Percentiles rank a stretch among this genome's conserved stretches.
These are phyloP conservation scores for Albizia julibrissin DNA, from an alignment of 306 rosid genomes.

Conservation along the genomic window DNA sequence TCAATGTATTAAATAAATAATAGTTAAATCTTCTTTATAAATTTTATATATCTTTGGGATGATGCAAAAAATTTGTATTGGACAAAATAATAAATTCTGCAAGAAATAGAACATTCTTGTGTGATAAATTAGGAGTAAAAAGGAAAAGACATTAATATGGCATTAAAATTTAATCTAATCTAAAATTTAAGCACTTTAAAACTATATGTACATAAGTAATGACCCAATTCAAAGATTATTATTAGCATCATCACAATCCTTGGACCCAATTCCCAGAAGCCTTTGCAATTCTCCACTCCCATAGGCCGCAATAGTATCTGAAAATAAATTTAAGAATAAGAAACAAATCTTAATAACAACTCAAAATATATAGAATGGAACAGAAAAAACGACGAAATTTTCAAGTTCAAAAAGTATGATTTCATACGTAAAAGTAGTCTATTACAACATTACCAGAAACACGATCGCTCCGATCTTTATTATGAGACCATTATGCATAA, in stretches of 20 bases:
- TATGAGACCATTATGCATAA: no score
- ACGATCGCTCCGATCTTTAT: no score
- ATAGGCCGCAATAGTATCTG: conserved; percentile 73
- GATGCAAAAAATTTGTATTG: neutral
- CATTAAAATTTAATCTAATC: conserved; percentile 27
- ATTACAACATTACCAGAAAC: no score
- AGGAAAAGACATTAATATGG: neutral
- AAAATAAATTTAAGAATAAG: conserved; percentile 6
- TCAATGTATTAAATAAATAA: no score
- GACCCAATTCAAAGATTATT: conserved; percentile 56
- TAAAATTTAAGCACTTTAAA: neutral
- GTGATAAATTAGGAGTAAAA: neutral
- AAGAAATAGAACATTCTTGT: neutral
- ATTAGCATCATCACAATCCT: conserved; percentile 37
- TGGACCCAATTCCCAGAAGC: conserved; percentile 60
- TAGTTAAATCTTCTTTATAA: neutral
- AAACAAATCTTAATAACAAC: neutral
- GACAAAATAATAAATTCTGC: neutral
- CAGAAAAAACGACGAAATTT: no score
- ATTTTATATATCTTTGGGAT: neutral
- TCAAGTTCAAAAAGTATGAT: neutral
- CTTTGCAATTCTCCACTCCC: conserved; percentile 65
- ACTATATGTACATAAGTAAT: neutral
- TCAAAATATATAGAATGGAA: neutral
- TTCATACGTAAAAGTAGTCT: no score